Conservation (phyloP, 1,139 yeast genomes). For the Hemisphaericaspora lyxosophila region DNA sequence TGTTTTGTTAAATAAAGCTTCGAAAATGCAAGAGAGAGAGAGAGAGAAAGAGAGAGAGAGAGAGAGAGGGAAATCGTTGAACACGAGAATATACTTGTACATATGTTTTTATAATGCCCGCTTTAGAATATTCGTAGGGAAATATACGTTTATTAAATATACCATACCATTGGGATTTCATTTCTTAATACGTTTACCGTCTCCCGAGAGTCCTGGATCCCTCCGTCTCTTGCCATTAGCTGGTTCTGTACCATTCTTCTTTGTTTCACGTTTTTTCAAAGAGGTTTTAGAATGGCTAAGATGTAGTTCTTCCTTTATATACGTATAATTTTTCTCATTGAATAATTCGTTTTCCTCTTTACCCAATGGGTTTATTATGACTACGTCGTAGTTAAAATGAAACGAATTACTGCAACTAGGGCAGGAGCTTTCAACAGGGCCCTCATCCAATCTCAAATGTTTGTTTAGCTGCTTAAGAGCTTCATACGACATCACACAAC, state of each 20-base stretch:
- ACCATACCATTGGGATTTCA: neutral
- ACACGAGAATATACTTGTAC: no score
- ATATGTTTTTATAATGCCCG: neutral
- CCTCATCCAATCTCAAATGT: constrained; percentile 3
- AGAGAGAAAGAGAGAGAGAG: neutral
- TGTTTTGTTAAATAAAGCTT: neutral
- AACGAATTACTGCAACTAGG: constrained; percentile 34
- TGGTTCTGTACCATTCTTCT: constrained; percentile 6
- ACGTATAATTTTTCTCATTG: constrained; percentile 35
- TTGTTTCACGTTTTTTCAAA: constrained; percentile 26
- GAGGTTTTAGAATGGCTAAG: constrained; percentile 51
- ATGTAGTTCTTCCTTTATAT: constrained; percentile 23
- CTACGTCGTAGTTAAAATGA: constrained; percentile 30
- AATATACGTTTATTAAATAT: constrained; percentile 1
- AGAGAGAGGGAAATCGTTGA: no score
- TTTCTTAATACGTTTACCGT: neutral
- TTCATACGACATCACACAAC: constrained; percentile 36
- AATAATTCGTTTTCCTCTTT: constrained; percentile 25
- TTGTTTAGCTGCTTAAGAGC: constrained; percentile 20
- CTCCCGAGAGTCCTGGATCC: neutral
- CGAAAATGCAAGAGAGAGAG: neutral
- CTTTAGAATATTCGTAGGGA: neutral
- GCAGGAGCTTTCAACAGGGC: constrained; percentile 19
- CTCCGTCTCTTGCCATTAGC: neutral
- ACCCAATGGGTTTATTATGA: constrained; percentile 27